Evolutionary conservation across 805 yeast species (phyloP), one percentile per base, ranked within the genome.

Genomic region (Lipomyces starkeyi): DNA sequence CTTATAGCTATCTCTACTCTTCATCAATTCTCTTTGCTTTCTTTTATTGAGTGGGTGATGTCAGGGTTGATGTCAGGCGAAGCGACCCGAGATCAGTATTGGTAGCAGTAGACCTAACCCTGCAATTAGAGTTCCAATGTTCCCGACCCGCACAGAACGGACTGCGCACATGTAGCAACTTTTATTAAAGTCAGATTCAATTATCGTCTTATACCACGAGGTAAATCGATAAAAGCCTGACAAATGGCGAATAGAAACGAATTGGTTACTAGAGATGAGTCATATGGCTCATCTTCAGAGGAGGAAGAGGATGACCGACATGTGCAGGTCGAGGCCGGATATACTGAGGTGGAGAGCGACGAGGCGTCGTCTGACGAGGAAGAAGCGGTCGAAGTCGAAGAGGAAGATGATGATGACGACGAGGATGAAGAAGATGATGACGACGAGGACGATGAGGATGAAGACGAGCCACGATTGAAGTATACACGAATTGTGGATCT

Each of bases 401-500:
- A 58, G n/a, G 71, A 64, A 1, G 73, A 69, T 5, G 71, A 66
- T 3, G 73, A 67, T 0, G 72, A 69, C 11, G 74, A 66, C 2
- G 73, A 73, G 5, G 73, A 73, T 5, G 69, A 65, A 11, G 71
- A 69, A 13, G 73, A 66, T 7, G 73, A 70, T 25, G 74, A 69
- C 0, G 70, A 62, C 13, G 74, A 71, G 2, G 75, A 68, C 6
- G 77, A 75, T 9, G 75, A 67, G 8, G 76, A 83, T 1, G 87
- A 83, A 1, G 84, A 82, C 1, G 88, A 84, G 29, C 97, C 97
- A 0, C 78, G 83, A 49, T 78, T 95, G 57, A 90, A 89, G 71
- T 95, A 94, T 75, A 81, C 91, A 7, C 82, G 98, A 60, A 78
- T 93, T 20, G 81, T 83, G 5, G 83, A 85, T 55, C 81, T 93